Evolutionary conservation across 192 early-diverging fungal species (phyloP), one percentile per base, ranked within the genome.

Genomic region (Rhizophagus prolifer): DNA sequence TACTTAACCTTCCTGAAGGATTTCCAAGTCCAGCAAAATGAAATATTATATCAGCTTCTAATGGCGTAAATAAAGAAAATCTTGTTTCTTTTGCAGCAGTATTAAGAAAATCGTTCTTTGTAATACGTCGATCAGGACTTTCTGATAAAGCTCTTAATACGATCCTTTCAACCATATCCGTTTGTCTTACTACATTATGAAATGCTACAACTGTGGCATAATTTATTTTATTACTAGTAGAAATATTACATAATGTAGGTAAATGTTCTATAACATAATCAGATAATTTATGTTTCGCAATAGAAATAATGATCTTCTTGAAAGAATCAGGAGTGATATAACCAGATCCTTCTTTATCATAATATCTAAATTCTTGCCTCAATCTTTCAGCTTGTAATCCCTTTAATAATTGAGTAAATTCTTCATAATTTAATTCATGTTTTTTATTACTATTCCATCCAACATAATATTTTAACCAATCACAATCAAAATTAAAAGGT

Each of bases 1-100:
- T 64, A 34, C 78, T 65, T 47, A 89, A 65, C 62, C 82, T 83
- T 78, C 85, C 86, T 9, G 82, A 81, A 26, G 82, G 50, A 73
- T 84, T 86, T 25, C 84, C 83, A 16, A 87, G 74, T 31, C 86
- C 83, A 68, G 91, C 91, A 78, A 92, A 86, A 74, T 90, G 86
- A 84, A 90, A 92, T 58, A 91, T 84, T 44, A 90, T 88, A 78
- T 92, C 89, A 60, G 90, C 87, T 79, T 92, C 91, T 90, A 92
- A 90, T 28, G 91, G 91, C 4, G 90, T 92, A 78, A 91, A 87
- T 12, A 86, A 38, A 9, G 89, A 85, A 80, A 87, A 92, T 1
- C 88, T 82, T 23, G 86, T 82, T 47, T 87, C 78, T 67, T 86
- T 78, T 21, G 89, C 82, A 21, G 89, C 90, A 9, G 85, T 79